A percentile compares a stretch with the other conserved stretches of the same genome.
Conservation (phyloP, 2,329 filamentous ascomycete species). For the Sporothrix brasiliensis region DNA sequence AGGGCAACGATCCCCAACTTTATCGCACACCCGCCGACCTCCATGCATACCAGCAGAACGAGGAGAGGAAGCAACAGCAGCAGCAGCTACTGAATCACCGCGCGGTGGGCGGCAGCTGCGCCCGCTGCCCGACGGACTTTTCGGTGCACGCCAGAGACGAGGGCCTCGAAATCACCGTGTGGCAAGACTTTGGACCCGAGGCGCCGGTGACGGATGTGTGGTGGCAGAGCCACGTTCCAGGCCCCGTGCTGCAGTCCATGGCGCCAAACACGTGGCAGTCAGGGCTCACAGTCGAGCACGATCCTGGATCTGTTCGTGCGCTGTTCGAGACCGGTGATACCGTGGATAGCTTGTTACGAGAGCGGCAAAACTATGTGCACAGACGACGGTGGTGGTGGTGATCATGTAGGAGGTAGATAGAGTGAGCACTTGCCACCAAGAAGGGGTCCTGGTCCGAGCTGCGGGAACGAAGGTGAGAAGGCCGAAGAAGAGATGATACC, state of each 20-base stretch:
- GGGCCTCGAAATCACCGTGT: not conserved
- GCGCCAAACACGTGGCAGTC: slow-evolving; percentile 5
- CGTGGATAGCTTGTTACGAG: not conserved
- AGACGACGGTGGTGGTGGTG: too few species aligned
- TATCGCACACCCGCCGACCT: too few species aligned
- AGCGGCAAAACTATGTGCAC: not conserved
- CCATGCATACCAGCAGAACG: not conserved
- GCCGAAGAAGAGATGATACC: too few species aligned
- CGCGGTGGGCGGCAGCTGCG: not conserved
- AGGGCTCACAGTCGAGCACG: not conserved
- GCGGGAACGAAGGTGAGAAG: not conserved
- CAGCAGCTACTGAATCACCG: too few species aligned
- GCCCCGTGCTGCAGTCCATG: not conserved
- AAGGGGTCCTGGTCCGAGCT: too few species aligned
- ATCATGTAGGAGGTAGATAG: too few species aligned
- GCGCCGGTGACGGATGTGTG: not conserved
- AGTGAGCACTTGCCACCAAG: too few species aligned
- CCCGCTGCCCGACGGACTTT: slow-evolving; percentile 20
- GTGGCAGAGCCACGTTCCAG: slow-evolving; percentile 6
- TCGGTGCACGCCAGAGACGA: not conserved
- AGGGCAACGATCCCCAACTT: too few species aligned
- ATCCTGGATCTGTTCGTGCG: not conserved
- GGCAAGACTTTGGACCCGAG: slow-evolving; percentile 13
- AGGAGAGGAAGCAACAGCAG: not conserved
- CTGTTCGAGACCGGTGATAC: not conserved